Base-by-base conservation (phyloP, 2,329 filamentous ascomycete genomes). In the Paecilomyces niveus region DNA sequence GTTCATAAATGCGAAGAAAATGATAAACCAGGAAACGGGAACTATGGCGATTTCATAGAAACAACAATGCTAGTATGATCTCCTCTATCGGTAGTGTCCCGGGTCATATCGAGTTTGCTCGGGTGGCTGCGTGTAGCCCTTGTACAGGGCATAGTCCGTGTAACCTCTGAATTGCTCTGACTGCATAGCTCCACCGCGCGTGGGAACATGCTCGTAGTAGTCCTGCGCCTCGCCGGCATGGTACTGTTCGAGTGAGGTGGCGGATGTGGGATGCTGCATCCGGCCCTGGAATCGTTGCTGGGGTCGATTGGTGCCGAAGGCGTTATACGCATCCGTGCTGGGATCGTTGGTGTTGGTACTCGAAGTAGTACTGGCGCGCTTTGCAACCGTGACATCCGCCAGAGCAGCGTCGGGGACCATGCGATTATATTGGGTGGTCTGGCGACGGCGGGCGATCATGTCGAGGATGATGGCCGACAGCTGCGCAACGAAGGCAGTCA, bases 381-480 rank as follows among this genome's bases (percentile, higher is more conserved):
- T 62, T 32, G 70, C 64, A 62, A 72, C 54, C 58, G 77, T 78
- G 49, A 72, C 63, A 57, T 77, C 73, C 56, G 52, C 26, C 33
- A 58, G 24, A 58, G 73, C 72, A 35, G 60, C 57, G 54, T 75
- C 70, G n/a, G 59, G 64, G 15, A 73, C 70, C 74, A 84, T 76
- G 15, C 74, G 74, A 56, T 74, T 71, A 65, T 85, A 85, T 4
- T 69, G 72, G 8, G 15, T 70, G 79, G 26, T 29, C 58, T 78
- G 71, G 33, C 74, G 72, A 11, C 74, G 72, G 59, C 73, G 74
- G 22, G 82, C 81, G 60, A 76, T 71, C 33, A 82, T 64, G 66
- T 86, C 83, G 51, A 86, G 72, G 8, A 70, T 65, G 39, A 83
- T 66, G 7, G 80, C 76, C 10, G 76, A 70, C 57, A 82, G 67